A percentile compares a stretch with the other conserved stretches of the same genome.
Conservation (phyloP, 148 eudicot genomes). For the Vaccinium darrowii region DNA sequence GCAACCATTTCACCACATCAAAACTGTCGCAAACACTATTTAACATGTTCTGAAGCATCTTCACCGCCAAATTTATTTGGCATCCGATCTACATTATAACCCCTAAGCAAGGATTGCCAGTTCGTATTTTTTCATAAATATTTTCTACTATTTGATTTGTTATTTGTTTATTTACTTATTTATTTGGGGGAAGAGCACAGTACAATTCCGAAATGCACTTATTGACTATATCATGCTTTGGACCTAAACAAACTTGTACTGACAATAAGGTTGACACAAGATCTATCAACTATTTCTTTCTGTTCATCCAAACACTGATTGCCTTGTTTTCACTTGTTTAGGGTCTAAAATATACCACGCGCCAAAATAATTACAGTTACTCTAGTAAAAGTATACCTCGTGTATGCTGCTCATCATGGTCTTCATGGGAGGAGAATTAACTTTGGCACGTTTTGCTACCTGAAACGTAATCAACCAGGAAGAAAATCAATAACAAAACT, state of each 20-base stretch:
- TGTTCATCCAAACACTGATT: neutral
- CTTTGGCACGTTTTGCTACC: slow-evolving; percentile 85
- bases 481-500: neutral
- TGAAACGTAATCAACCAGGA: slow-evolving; percentile 27
- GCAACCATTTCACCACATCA: slow-evolving; percentile 23
- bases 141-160: no score
- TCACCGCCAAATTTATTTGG: neutral
- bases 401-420: slow-evolving; percentile 51
- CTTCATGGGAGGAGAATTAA: slow-evolving; percentile 66
- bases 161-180: neutral
- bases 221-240: neutral
- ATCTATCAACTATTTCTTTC: neutral
- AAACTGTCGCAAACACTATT: neutral
- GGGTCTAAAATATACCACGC: neutral
- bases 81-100: neutral
- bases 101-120: neutral
- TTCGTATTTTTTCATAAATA: no score
- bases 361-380: neutral
- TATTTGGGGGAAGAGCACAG: neutral
- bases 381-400: slow-evolving; percentile 38
- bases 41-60: slow-evolving; percentile 2
- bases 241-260: neutral
- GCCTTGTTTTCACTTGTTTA: neutral
- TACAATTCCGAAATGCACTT: neutral
- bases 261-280: neutral